These are phyloP conservation scores for Mycena polygramma DNA, from an alignment of 768 basidiomycete genomes.

Conservation along the genomic window DNA sequence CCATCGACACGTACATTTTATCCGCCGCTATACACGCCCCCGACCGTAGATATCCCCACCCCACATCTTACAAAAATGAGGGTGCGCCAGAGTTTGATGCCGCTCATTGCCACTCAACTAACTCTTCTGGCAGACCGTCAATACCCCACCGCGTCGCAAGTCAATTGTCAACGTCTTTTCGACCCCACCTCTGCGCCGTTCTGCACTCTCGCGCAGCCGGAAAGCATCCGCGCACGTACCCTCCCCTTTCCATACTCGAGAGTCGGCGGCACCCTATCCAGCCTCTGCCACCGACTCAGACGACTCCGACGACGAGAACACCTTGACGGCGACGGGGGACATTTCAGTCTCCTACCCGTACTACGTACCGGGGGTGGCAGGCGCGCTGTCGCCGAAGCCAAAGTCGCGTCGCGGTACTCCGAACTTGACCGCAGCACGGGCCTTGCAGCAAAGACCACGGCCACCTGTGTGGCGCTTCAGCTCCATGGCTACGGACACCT, in stretches of 20 bases:
- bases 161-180: constrained; percentile 29
- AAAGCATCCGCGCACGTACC: neutral
- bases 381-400: constrained; percentile 27
- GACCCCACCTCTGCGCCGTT: constrained; percentile 22
- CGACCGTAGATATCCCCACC: constrained; percentile 1
- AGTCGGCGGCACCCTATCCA: neutral
- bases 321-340: constrained; percentile 59
- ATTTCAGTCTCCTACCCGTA: constrained; percentile 56
- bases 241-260: neutral
- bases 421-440: neutral
- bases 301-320: constrained; percentile 52
- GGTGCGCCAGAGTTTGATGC: constrained; percentile 2
- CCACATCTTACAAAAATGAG: constrained; percentile 13
- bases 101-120: neutral
- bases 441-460: constrained; percentile 1
- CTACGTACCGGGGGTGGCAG: constrained; percentile 46
- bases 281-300: constrained; percentile 25
- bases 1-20: neutral
- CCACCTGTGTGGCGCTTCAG: constrained; percentile 24
- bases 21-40: neutral
- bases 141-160: constrained; percentile 31
- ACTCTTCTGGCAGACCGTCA: constrained; percentile 15
- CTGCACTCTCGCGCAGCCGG: constrained; percentile 4
- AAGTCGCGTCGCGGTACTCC: constrained; percentile 23
- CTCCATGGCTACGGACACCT: constrained; percentile 2